Conservation (phyloP, 2,329 filamentous ascomycete genomes). For the Didymosphaeria variabile region DNA sequence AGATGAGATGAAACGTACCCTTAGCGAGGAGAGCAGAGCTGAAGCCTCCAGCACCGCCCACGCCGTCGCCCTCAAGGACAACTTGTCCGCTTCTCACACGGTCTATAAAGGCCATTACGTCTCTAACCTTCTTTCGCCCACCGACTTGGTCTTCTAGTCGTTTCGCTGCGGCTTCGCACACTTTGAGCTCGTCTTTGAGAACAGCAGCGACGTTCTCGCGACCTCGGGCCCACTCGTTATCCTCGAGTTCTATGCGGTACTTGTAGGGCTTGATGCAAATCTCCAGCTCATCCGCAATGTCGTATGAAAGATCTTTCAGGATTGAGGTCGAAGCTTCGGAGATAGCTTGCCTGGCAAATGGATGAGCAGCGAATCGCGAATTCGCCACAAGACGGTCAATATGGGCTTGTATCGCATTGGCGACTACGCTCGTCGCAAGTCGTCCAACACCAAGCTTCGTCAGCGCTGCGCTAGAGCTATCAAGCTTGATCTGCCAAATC, state of each 20-base stretch:
- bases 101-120: constrained; percentile 92
- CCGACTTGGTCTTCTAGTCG: constrained; percentile 80
- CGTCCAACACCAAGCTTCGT: constrained; percentile 95
- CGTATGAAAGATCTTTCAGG: constrained; percentile 92
- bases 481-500: constrained; percentile 94
- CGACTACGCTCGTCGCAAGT: constrained; percentile 89
- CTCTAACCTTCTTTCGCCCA: constrained; percentile 82
- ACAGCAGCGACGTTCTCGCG: constrained; percentile 82
- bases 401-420: constrained; percentile 84
- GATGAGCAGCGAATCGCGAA: constrained; percentile 88
- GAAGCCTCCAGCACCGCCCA: constrained; percentile 90
- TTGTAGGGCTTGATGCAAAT: constrained; percentile 99
- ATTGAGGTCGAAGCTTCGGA: constrained; percentile 89
- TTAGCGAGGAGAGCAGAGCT: constrained; percentile 83
- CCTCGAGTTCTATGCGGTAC: constrained; percentile 94
- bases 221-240: constrained; percentile 85
- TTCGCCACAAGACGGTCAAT: constrained; percentile 79
- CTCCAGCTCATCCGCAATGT: constrained; percentile 96
- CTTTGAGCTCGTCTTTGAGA: constrained; percentile 85
- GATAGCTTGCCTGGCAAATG: constrained; percentile 92
- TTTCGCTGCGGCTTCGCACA: constrained; percentile 82
- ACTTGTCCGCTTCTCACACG: constrained; percentile 87
- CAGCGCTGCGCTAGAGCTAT: constrained; percentile 86
- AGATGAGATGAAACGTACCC: constrained; percentile 63
- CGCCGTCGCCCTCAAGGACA: constrained; percentile 81